Conservation (phyloP, 108 stramenopile genomes). For the Epithemia pelagica region DNA sequence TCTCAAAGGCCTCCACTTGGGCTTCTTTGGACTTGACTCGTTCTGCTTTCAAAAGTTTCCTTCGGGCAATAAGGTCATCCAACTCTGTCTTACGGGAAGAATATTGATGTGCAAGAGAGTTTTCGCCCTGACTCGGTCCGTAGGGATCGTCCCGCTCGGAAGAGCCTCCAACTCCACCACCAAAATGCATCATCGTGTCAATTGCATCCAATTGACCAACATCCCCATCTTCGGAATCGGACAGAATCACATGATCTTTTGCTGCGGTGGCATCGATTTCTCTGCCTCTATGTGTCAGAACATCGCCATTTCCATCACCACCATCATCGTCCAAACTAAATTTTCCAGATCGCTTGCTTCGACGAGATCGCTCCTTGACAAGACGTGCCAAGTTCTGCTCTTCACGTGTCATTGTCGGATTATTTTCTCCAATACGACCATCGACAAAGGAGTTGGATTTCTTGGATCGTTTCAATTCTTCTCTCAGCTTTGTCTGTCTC, state of each 20-base stretch:
- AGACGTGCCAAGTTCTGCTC: conserved; percentile 73
- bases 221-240: conserved; percentile 75
- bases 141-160: conserved; percentile 38
- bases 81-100: conserved; percentile 75
- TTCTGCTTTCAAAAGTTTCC: conserved; percentile 85
- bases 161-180: conserved; percentile 42
- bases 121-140: conserved; percentile 19
- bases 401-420: conserved; percentile 33
- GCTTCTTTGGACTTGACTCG: conserved; percentile 76
- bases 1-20: conserved; percentile 76
- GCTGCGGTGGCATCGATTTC: conserved; percentile 52
- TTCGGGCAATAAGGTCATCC: conserved; percentile 82
- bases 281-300: conserved; percentile 85
- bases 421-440: conserved; percentile 73
- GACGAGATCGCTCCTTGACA: conserved; percentile 62
- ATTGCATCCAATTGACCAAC: conserved; percentile 56
- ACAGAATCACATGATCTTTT: conserved; percentile 46
- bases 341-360: conserved; percentile 44
- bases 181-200: conserved; percentile 90
- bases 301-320: conserved; percentile 7
- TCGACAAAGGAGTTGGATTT: conserved; percentile 71
- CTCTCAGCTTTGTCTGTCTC: conserved; percentile 24
- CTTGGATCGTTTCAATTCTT: conserved; percentile 28
- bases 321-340: conserved; percentile 54
- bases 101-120: conserved; percentile 53